Evolutionary conservation across 2,329 filamentous ascomycete species (phyloP), one percentile per base, ranked within the genome.

Genomic region (Pseudogymnoascus sp.): DNA sequence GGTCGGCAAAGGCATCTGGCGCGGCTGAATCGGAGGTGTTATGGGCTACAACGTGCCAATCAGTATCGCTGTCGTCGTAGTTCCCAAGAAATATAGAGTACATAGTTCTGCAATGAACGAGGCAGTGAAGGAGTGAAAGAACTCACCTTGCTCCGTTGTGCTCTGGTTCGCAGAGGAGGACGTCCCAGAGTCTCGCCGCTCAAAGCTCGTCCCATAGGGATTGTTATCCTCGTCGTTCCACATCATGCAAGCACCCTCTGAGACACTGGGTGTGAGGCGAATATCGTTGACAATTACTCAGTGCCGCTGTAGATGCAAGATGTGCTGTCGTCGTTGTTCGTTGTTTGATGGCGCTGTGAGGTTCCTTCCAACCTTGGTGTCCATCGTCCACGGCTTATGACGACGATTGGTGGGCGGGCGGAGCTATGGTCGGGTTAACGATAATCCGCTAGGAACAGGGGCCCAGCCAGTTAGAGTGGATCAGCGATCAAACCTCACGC

Each of bases 211-310:
- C 67, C 92, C 92, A 73, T 97, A 97, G 4, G 93, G 93, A 75
- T 97, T 97, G 78, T 97, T 97, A 74, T 97, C 91, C 78, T 97
- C 93, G 80, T 97, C 92, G 82, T 97, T 95, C 93, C 93, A 97
- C 93, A 97, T 97, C 69, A 70, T 82, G 74, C 66, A 62, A 23
- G 63, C 42, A 56, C 50, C 50, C 50, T 56, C 28, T 21, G 11
- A 56, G 50, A 56, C 50, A 56, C 33, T 25, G 35, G 14, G 18
- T 25, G 14, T 42, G 21, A 35, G n/a, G 59, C 59, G 21, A 33
- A 16, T 56, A 21, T 56, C 10, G 25, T 8, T 33, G 18, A 33
- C 50, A 56, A 56, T 56, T 12, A 35, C 28, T 56, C 28, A 56
- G 50, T 18, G 28, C 28, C 28, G 50, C 28, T 56, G 28, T 33